Evolutionary conservation across 2,329 filamentous ascomycete species (phyloP).

Genomic region (Monilinia vaccinii-corymbosi): DNA sequence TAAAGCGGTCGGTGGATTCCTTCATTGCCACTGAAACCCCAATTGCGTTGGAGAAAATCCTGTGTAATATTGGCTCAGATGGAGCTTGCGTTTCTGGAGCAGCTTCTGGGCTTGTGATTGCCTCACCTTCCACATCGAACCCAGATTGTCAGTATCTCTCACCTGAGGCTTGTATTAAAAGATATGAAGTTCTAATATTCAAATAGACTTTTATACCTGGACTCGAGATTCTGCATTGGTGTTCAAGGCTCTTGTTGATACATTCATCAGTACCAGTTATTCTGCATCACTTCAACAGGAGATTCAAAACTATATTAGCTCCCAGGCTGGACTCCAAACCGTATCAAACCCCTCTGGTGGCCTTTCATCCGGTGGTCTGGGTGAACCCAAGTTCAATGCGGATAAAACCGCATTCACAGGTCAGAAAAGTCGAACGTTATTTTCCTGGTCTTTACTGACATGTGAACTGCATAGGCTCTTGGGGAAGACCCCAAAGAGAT

Average conservation of each 20-base stretch:
- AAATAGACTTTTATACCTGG: slow-evolving; percentile 70
- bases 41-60: slow-evolving; percentile 41
- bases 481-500: slow-evolving; percentile 74
- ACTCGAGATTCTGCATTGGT: slow-evolving; percentile 64
- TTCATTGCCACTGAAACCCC: slow-evolving; percentile 45
- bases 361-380: slow-evolving; percentile 44
- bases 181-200: slow-evolving; percentile 2
- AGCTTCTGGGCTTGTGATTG: slow-evolving; percentile 44
- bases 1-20: slow-evolving; percentile 41
- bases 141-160: slow-evolving; percentile 43
- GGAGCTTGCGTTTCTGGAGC: slow-evolving; percentile 43
- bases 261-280: slow-evolving; percentile 46
- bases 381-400: slow-evolving; percentile 65
- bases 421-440: neutral
- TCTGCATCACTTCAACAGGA: slow-evolving; percentile 36
- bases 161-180: neutral
- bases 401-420: slow-evolving; percentile 54
- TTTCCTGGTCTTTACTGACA: neutral
- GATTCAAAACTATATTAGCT: slow-evolving; percentile 59
- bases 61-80: slow-evolving; percentile 50
- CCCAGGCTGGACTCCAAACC: slow-evolving; percentile 50
- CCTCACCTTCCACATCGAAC: slow-evolving; percentile 43
- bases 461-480: slow-evolving; percentile 31
- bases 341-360: slow-evolving; percentile 46
- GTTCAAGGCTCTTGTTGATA: slow-evolving; percentile 60